Conservation (phyloP, 1,139 yeast genomes). For the Saccharomyces hybrid region DNA sequence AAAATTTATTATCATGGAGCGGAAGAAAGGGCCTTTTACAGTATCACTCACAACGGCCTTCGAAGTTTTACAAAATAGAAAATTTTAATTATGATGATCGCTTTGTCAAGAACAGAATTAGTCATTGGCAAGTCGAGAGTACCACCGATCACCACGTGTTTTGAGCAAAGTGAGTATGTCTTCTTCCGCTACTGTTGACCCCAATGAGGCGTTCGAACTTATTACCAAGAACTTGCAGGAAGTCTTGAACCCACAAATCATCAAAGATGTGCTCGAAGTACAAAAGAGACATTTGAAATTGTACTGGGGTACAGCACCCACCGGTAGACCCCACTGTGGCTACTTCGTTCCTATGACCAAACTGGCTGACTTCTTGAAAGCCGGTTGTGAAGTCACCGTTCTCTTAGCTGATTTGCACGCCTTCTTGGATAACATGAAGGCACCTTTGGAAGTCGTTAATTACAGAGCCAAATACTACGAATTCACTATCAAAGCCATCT, state of each 20-base stretch:
- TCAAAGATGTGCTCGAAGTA: slow-evolving; percentile 72
- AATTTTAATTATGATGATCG: not conserved
- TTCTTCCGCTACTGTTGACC: slow-evolving; percentile 27
- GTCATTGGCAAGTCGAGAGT: not conserved
- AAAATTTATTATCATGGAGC: not conserved
- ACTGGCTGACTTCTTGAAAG: slow-evolving; percentile 87
- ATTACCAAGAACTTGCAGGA: slow-evolving; percentile 88
- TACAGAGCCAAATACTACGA: slow-evolving; percentile 89
- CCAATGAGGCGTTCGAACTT: slow-evolving; percentile 64
- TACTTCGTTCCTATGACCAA: slow-evolving; percentile 98
- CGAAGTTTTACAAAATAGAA: not conserved
- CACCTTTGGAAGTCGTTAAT: slow-evolving; percentile 85
- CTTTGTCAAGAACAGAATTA: not conserved
- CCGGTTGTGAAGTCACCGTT: slow-evolving; percentile 92
- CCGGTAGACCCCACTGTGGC: slow-evolving; percentile 98
- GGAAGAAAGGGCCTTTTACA: not conserved
- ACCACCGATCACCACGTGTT: not conserved
- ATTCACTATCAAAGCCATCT: slow-evolving; percentile 69
- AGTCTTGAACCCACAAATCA: slow-evolving; percentile 80
- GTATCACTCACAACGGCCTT: not conserved
- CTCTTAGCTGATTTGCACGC: slow-evolving; percentile 97
- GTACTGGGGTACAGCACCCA: slow-evolving; percentile 97
- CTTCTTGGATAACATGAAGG: slow-evolving; percentile 96
- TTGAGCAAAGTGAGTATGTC: not conserved
- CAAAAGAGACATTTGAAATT: slow-evolving; percentile 75